These are phyloP conservation scores for Quercus robur DNA, from an alignment of 306 rosid species.

Conservation along the genomic window DNA sequence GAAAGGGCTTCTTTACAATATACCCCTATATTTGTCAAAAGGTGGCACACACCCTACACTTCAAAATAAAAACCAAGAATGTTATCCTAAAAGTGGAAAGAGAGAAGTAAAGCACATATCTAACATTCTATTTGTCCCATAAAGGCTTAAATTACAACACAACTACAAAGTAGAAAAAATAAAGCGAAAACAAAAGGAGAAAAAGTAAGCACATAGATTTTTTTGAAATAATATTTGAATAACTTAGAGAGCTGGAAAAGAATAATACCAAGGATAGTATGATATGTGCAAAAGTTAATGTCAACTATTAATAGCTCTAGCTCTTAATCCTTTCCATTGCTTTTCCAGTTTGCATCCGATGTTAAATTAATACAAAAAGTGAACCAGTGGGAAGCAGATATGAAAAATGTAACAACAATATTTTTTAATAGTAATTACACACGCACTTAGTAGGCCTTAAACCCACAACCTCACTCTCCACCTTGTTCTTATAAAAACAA, in stretches of 20 bases:
- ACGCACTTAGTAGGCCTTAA: too few species aligned
- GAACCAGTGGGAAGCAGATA: not conserved
- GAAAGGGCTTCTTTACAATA: constrained; percentile 74
- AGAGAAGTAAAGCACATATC: not conserved
- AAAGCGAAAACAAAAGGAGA: not conserved
- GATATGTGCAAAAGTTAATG: not conserved
- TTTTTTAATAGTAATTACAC: too few species aligned
- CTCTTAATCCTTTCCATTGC: not conserved
- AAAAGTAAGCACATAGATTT: not conserved
- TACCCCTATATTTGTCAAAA: constrained; percentile 67
- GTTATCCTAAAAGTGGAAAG: not conserved
- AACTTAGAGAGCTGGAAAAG: not conserved
- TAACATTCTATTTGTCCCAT: not conserved
- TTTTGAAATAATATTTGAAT: not conserved
- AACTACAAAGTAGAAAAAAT: not conserved
- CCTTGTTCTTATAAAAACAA: not conserved
- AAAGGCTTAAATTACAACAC: not conserved
- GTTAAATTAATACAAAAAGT: not conserved
- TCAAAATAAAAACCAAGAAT: constrained; percentile 16
- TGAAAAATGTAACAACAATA: not conserved
- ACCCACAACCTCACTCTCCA: too few species aligned
- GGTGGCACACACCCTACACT: constrained; percentile 84
- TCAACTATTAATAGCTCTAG: not conserved
- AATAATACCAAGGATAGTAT: not conserved
- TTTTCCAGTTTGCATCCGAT: not conserved